Conservation (phyloP, 345 rosid species). For the Citrus cavaleriei region DNA sequence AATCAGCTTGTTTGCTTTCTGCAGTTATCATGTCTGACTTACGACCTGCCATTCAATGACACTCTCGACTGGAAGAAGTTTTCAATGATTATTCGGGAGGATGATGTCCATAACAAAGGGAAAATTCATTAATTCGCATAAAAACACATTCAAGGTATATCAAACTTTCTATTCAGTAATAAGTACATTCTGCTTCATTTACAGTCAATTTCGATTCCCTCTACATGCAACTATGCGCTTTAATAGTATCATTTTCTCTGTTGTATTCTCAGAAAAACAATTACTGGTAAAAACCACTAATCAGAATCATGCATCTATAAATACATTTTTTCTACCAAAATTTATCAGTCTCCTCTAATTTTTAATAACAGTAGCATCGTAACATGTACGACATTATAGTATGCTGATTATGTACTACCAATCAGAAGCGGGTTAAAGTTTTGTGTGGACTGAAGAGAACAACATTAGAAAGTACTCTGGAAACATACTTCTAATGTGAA, state of each 20-base stretch:
- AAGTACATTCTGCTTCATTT: not conserved
- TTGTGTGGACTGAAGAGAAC: too few relatives aligned
- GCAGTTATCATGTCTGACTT: conserved; percentile 12
- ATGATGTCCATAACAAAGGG: conserved; percentile 2
- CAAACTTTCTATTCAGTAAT: not conserved
- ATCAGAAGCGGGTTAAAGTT: too few relatives aligned
- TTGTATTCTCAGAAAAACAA: not conserved
- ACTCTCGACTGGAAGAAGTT: conserved; percentile 16
- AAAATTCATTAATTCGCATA: not conserved
- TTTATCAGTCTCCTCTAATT: too few relatives aligned
- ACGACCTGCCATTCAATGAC: conserved; percentile 18
- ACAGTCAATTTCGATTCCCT: not conserved
- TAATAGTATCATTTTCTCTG: too few relatives aligned
- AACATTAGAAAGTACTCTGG: too few relatives aligned
- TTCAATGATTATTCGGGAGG: not conserved
- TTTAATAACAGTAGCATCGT: too few relatives aligned
- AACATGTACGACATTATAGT: too few relatives aligned
- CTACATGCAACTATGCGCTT: not conserved
- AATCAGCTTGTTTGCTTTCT: too few relatives aligned
- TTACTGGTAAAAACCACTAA: not conserved
- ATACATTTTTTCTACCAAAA: too few relatives aligned
- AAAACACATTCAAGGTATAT: not conserved
- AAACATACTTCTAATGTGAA: too few relatives aligned
- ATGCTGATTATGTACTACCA: too few relatives aligned
- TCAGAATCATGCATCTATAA: too few relatives aligned